phyloP scores from a whole-genome alignment of 1,284 basidiomycete species.

The Ganoderma leucocontextum region DNA sequence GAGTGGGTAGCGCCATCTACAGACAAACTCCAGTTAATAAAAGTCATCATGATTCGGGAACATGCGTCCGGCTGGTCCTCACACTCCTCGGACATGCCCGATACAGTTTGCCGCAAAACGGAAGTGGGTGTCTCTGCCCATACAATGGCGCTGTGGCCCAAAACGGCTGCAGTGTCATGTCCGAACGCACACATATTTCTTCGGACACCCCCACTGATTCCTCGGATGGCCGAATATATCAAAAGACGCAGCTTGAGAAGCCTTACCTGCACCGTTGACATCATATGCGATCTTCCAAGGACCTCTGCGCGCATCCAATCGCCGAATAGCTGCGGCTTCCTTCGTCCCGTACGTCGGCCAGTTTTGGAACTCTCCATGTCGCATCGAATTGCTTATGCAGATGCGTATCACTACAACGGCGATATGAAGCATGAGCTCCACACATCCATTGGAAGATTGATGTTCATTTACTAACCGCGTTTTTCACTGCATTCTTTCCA shows the following conservation, averaged over 20 bases:
- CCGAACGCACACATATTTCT: no score
- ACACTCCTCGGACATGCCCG: no score
- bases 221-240: neutral
- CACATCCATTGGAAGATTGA: neutral
- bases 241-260: neutral
- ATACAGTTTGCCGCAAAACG: no score
- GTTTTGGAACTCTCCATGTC: conserved; percentile 38
- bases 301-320: conserved; percentile 39
- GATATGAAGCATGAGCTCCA: neutral
- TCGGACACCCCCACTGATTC: no score
- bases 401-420: conserved; percentile 15
- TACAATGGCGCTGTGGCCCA: no score
- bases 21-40: neutral
- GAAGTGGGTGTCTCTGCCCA: no score
- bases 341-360: conserved; percentile 42
- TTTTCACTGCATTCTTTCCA: conserved; percentile 49
- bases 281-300: conserved; percentile 55
- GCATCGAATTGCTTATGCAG: conserved; percentile 35
- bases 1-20: neutral
- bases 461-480: conserved; percentile 50
- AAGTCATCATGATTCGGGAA: no score
- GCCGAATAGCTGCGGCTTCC: conserved; percentile 45
- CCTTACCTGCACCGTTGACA: conserved; percentile 31
- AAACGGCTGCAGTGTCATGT: no score
- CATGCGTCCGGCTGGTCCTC: neutral